Conservation (phyloP, 2,329 filamentous ascomycete genomes). For the Cladophialophora chaetospira region DNA sequence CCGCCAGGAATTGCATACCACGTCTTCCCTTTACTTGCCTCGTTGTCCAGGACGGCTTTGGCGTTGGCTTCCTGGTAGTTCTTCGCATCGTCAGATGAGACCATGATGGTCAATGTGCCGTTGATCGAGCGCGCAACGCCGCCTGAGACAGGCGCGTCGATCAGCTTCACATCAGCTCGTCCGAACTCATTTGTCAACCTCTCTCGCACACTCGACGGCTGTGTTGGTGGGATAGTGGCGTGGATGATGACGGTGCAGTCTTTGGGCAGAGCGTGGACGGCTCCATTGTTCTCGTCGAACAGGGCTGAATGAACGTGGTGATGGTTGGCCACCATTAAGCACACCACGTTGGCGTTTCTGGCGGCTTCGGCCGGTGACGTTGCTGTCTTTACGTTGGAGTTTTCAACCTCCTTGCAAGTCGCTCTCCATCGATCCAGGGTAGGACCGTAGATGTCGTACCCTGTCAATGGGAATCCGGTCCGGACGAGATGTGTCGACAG, state of each 20-base stretch:
- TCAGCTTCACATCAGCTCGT: slow-evolving; percentile 64
- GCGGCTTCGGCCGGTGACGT: slow-evolving; percentile 62
- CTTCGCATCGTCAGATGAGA: slow-evolving; percentile 57
- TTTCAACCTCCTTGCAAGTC: slow-evolving; percentile 62
- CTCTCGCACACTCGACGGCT: slow-evolving; percentile 62
- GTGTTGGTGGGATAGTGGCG: slow-evolving; percentile 70
- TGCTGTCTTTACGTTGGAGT: slow-evolving; percentile 64
- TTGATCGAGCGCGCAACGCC: slow-evolving; percentile 68
- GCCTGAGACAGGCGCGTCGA: slow-evolving; percentile 74
- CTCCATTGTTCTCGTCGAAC: slow-evolving; percentile 60
- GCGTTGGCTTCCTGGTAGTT: slow-evolving; percentile 56
- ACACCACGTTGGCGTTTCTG: slow-evolving; percentile 27
- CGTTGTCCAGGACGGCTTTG: slow-evolving; percentile 61
- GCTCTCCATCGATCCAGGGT: slow-evolving; percentile 66
- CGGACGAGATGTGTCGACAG: slow-evolving; percentile 76
- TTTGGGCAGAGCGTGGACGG: slow-evolving; percentile 51
- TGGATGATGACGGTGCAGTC: slow-evolving; percentile 66
- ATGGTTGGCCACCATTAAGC: slow-evolving; percentile 73
- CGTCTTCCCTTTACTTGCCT: slow-evolving; percentile 61
- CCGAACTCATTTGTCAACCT: slow-evolving; percentile 56
- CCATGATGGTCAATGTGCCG: slow-evolving; percentile 76
- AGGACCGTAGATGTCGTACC: slow-evolving; percentile 70
- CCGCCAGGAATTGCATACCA: slow-evolving; percentile 64
- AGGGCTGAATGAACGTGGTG: slow-evolving; percentile 68
- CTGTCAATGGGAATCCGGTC: slow-evolving; percentile 66